A percentile compares a stretch with the other conserved stretches of the same genome.
Conservation (phyloP, 164 flowering plant species). For the Cinnamomum chago region DNA sequence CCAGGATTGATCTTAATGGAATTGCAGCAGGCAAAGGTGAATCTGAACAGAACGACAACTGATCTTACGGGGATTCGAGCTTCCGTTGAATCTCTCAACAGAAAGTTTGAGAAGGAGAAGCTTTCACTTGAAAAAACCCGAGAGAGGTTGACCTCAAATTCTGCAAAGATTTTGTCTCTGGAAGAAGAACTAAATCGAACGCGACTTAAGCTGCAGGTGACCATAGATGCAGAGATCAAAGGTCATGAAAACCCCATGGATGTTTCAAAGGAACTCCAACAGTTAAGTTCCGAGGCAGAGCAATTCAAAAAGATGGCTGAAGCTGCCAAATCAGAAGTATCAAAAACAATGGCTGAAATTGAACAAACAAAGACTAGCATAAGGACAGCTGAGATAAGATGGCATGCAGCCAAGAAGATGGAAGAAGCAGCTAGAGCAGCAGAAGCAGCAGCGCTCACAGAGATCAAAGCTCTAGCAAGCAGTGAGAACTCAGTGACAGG, state of each 20-base stretch:
- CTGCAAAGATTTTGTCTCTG: conserved; percentile 56
- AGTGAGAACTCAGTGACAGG: conserved; percentile 24
- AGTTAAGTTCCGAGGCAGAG: conserved; percentile 60
- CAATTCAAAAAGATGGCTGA: conserved; percentile 66
- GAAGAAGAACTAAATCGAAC: conserved; percentile 65
- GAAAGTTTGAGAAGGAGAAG: conserved; percentile 71
- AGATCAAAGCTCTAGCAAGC: conserved; percentile 56
- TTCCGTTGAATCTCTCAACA: conserved; percentile 62
- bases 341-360: conserved; percentile 57
- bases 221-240: conserved; percentile 34
- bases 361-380: conserved; percentile 57
- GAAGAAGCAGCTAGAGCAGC: conserved; percentile 83
- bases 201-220: conserved; percentile 38
- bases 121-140: conserved; percentile 63
- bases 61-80: conserved; percentile 71
- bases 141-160: conserved; percentile 55
- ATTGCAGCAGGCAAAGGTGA: conserved; percentile 79
- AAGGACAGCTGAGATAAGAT: conserved; percentile 67
- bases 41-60: conserved; percentile 61
- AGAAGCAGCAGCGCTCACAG: conserved; percentile 75
- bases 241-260: conserved; percentile 33
- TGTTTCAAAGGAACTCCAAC: conserved; percentile 52
- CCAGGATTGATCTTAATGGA: conserved; percentile 71
- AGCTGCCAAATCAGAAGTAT: conserved; percentile 57
- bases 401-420: conserved; percentile 82